phyloP scores from a whole-genome alignment of 1,284 basidiomycete genomes.

The Ustilago hordei region DNA sequence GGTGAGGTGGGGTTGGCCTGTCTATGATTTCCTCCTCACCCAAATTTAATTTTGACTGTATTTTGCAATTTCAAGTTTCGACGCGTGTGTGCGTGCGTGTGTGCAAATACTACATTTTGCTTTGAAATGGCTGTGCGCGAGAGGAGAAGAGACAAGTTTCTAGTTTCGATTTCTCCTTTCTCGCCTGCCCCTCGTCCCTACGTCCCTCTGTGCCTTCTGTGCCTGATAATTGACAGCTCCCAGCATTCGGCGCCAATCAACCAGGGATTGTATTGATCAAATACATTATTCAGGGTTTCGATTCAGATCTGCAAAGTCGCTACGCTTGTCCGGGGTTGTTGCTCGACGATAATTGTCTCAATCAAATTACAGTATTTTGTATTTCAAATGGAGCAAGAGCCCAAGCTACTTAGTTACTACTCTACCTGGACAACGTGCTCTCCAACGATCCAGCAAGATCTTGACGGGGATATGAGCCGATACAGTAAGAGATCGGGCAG shows the following conservation, averaged over 20 bases:
- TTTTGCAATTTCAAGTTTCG: neutral
- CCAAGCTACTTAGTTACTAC: too few relatives aligned
- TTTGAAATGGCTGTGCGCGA: neutral
- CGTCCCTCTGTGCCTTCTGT: neutral
- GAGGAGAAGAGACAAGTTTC: neutral
- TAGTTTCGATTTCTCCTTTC: neutral
- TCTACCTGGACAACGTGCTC: too few relatives aligned
- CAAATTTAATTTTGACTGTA: neutral
- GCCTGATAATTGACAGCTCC: neutral
- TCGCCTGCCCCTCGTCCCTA: neutral
- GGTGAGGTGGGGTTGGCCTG: too few relatives aligned
- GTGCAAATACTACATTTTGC: neutral
- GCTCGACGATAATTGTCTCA: neutral
- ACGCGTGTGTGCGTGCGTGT: constrained; percentile 5
- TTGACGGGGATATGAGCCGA: too few relatives aligned
- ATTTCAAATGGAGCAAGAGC: too few relatives aligned
- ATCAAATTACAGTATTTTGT: neutral
- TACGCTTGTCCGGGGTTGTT: constrained; percentile 11
- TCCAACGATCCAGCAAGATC: too few relatives aligned
- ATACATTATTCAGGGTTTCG: constrained; percentile 2
- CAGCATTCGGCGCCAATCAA: neutral
- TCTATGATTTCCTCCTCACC: too few relatives aligned
- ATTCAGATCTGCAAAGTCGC: neutral
- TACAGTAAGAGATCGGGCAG: too few relatives aligned
- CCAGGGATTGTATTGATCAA: neutral